Evolutionary conservation across 2,329 filamentous ascomycete genomes (phyloP), one percentile per base, ranked within the genome.

Genomic region (Aspergillus pseudoglaucus): DNA sequence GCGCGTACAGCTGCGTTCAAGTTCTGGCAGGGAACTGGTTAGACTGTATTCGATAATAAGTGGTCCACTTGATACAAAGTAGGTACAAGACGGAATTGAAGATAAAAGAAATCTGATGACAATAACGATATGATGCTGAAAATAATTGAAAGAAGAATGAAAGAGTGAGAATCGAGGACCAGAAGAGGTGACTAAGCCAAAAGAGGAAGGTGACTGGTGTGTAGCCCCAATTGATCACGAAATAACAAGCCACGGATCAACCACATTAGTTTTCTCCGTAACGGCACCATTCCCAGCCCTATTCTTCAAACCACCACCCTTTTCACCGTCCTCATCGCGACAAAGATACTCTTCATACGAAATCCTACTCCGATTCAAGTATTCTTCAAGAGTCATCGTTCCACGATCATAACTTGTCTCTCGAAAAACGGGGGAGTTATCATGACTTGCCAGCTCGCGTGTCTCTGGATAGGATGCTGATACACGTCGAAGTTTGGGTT

Each of bases 381-480:
- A 42, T 17, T 42, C 40, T 22, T 42, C 40, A 7, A 42, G 40
- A 15, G 40, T 42, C 40, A 42, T 42, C 23, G 40, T 42, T 22
- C 20, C 20, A 6, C 12, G 10, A n/a, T 22, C 40, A 17, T 17
- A n/a, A 3, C 17, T 10, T 39, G 15, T 39, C 37, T 39, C 37
- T 39, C 15, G 37, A 39, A 39, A 20, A 4, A 39, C 17, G 4
- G 10, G 18, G 3, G 40, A 17, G n/a, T 25, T 14, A 14, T 8
- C 14, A 25, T 23, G 40, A n/a, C 20, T 42, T 23, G 40, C 20
- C 14, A 42, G 10, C 12, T 25, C 20, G 40, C 40, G 23, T n/a
- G 20, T 14, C 12, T 30, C 20, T 23, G 40, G 40, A n/a, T 30
- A 30, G 1, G 20, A 7, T 18, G 4, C 40, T 27, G 38, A 40